Evolutionary conservation across 148 eudicot species (phyloP), one percentile per base, ranked within the genome.

Genomic region (Chenopodium berlandieri): DNA sequence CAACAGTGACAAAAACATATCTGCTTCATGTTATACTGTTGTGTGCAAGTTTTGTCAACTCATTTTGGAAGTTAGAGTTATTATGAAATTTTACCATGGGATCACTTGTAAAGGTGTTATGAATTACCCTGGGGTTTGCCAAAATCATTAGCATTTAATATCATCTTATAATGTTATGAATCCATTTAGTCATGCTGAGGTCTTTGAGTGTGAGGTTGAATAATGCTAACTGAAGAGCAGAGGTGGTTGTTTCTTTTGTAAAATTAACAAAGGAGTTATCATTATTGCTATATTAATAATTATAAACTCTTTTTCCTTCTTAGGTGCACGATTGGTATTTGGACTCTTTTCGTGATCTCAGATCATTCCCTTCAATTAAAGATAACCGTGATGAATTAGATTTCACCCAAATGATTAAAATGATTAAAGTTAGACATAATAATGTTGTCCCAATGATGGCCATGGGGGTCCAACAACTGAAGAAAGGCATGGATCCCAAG

Each of bases 371-470:
- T 25, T 92, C 90, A 23, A 90, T 96, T 80, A 94, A 91, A 84
- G 87, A 88, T 79, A 86, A 85, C 17, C 90, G 82, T 46, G 93
- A 96, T 81, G 99, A 96, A 82, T 47, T 87, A 81, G 93, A 91
- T 27, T 96, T 96, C 74, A 96, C 99, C 16, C 75, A 91, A 85
- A 94, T 94, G 97, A 91, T 94, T 81, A 86, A 91, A 82, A 87
- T 89, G 98, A 88, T 94, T 54, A 96, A 96, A 84, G 98, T 96
- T 27, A 89, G 97, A 82, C 99, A 94, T 84, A 96, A 96, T 80
- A 92, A 96, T 87, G 99, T 96, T 32, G 99, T 96, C 76, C 99
- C 99, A n/a, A 92, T 89, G 85, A 92, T 96, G 95, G 98, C 98
- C 79, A 50, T 92, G 84, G 99, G 99, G 52, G 91, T 94, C 72